Conservation (phyloP, 371 early-diverging fungal genomes). For the Sporodiniella umbellata region DNA sequence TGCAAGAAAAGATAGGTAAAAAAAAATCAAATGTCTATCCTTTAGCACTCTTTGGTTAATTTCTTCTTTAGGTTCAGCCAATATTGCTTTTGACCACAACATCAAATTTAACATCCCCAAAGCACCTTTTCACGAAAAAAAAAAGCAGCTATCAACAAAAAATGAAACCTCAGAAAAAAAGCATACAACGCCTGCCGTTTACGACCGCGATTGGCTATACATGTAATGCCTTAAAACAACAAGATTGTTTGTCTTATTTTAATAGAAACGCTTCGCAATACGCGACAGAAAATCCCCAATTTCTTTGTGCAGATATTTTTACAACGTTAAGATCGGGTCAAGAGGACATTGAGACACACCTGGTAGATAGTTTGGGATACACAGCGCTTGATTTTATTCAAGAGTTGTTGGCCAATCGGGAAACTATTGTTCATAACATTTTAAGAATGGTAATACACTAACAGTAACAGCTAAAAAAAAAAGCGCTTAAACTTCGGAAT, state of each 20-base stretch:
- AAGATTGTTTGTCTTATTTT: not conserved
- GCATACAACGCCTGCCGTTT: conserved; percentile 11
- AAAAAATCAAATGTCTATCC: too few relatives aligned
- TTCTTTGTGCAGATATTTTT: conserved; percentile 54
- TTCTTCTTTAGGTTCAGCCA: not conserved
- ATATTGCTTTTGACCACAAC: not conserved
- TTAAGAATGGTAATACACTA: conserved; percentile 34
- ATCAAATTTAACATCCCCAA: not conserved
- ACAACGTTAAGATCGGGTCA: conserved; percentile 52
- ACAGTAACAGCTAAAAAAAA: not conserved
- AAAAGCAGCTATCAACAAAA: not conserved
- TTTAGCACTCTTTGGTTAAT: too few relatives aligned
- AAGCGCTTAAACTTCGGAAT: not conserved
- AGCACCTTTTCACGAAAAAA: not conserved
- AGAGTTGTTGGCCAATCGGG: conserved; percentile 45
- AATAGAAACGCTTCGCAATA: conserved; percentile 35
- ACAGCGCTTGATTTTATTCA: conserved; percentile 70
- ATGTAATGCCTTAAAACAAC: conserved; percentile 17
- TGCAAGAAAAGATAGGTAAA: too few relatives aligned
- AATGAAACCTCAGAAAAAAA: not conserved
- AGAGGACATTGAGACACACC: conserved; percentile 57
- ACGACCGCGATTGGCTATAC: conserved; percentile 50
- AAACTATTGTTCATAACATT: conserved; percentile 49
- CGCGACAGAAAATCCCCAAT: conserved; percentile 14
- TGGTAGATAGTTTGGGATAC: conserved; percentile 78